Evolutionary conservation across 768 basidiomycete genomes (phyloP).

Genomic region (Amanita molliuscula): DNA sequence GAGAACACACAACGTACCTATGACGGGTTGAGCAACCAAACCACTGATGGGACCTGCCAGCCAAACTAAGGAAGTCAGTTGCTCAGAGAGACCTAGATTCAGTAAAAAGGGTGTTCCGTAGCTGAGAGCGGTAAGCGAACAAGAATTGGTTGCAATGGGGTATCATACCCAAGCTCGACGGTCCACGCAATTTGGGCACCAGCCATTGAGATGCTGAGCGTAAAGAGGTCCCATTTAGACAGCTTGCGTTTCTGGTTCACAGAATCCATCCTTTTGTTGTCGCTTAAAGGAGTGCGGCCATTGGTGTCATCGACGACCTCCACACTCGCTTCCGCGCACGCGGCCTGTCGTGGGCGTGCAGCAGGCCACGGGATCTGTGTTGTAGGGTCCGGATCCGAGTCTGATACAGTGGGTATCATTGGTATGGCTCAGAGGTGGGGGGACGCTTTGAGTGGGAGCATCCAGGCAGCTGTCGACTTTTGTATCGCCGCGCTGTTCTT

Average conservation of each 20-base stretch:
- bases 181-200: constrained; percentile 96
- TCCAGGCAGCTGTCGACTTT: constrained; percentile 10
- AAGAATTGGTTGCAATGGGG: neutral
- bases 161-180: constrained; percentile 78
- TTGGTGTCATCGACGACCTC: constrained; percentile 8
- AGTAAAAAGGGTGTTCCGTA: constrained; percentile 95
- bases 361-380: constrained; percentile 74
- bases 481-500: neutral
- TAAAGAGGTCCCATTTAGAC: constrained; percentile 66
- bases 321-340: constrained; percentile 12
- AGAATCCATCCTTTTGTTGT: constrained; percentile 13
- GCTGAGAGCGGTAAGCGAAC: constrained; percentile 30
- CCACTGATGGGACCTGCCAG: constrained; percentile 92
- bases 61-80: constrained; percentile 93
- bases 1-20: constrained; percentile 46
- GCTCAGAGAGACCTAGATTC: constrained; percentile 59
- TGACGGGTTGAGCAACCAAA: constrained; percentile 91
- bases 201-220: constrained; percentile 84
- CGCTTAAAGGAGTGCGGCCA: constrained; percentile 9
- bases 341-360: constrained; percentile 19
- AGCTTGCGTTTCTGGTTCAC: constrained; percentile 24
- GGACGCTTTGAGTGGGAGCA: constrained; percentile 6
- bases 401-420: constrained; percentile 58
- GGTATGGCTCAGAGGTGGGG: constrained; percentile 11
- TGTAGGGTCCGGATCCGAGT: constrained; percentile 61